Evolutionary conservation across 2,329 filamentous ascomycete genomes (phyloP).

Genomic region (Colletotrichum cuscutae): DNA sequence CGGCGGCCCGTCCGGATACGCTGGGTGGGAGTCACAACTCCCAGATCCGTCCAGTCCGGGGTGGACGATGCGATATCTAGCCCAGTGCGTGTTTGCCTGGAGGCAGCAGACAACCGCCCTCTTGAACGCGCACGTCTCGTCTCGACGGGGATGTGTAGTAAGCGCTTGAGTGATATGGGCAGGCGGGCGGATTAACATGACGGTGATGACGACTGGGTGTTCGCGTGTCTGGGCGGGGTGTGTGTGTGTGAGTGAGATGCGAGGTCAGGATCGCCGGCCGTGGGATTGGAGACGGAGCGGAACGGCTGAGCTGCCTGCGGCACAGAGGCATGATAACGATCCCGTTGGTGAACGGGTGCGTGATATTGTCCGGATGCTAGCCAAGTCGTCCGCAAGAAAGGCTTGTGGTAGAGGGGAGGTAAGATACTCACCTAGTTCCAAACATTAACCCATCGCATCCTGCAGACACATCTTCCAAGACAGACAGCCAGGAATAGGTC

Average conservation of each 20-base stretch:
- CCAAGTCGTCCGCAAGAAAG: background rate
- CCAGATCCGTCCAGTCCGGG: background rate
- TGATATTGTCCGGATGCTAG: background rate
- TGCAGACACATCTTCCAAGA: background rate
- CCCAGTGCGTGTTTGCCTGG: background rate
- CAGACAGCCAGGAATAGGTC: background rate
- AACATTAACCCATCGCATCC: background rate
- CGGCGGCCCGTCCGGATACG: background rate
- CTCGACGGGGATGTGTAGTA: background rate
- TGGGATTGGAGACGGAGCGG: background rate
- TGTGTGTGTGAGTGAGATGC: background rate
- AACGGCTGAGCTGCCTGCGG: slow-evolving; percentile 12
- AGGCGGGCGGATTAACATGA: background rate
- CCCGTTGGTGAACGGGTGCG: background rate
- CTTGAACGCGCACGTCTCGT: background rate
- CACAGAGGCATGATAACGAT: background rate
- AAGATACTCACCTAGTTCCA: background rate
- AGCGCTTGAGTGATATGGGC: slow-evolving; percentile 15
- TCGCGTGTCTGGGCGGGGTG: slow-evolving; percentile 1
- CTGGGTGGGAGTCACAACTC: slow-evolving; percentile 1
- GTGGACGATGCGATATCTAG: background rate
- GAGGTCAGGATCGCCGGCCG: background rate
- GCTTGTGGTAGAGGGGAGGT: background rate
- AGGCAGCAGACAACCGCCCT: slow-evolving; percentile 1
- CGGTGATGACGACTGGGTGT: slow-evolving; percentile 17